These are phyloP conservation scores for Zizania latifolia DNA, from an alignment of 176 grass and related monocot genomes.

Conservation along the genomic window DNA sequence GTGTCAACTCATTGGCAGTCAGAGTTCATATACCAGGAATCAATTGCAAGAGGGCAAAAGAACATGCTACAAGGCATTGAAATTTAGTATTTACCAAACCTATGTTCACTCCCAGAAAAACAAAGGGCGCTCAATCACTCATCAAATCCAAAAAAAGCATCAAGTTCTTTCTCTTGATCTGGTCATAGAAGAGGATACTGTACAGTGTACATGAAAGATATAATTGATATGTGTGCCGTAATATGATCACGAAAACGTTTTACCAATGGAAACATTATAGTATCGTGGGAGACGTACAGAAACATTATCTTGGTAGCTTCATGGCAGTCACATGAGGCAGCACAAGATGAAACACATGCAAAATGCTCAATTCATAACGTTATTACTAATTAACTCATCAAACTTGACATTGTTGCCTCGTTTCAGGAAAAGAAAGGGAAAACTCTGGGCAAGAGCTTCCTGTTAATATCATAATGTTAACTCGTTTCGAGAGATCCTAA, in stretches of 20 bases:
- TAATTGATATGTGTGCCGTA: too few species aligned
- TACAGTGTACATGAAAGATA: too few species aligned
- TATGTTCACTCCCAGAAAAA: neutral
- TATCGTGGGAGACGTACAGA: neutral
- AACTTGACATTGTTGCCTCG: neutral
- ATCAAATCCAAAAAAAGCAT: neutral
- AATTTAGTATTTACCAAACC: neutral
- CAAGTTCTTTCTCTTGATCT: neutral
- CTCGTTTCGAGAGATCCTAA: neutral
- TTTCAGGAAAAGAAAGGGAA: neutral
- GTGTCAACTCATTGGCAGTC: too few species aligned
- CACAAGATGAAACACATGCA: neutral
- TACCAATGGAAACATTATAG: too few species aligned
- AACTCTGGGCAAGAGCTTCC: neutral
- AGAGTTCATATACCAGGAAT: neutral
- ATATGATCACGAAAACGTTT: too few species aligned
- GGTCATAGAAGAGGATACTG: too few species aligned
- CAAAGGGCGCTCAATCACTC: neutral
- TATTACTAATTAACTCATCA: conserved; percentile 14
- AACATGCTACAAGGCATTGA: neutral
- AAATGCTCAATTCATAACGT: neutral
- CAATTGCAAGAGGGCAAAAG: neutral
- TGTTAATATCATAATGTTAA: conserved; percentile 5
- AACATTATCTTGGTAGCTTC: neutral
- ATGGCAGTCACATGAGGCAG: neutral